phyloP scores from a whole-genome alignment of 1,284 basidiomycete genomes.

The Tremellales sp. region DNA sequence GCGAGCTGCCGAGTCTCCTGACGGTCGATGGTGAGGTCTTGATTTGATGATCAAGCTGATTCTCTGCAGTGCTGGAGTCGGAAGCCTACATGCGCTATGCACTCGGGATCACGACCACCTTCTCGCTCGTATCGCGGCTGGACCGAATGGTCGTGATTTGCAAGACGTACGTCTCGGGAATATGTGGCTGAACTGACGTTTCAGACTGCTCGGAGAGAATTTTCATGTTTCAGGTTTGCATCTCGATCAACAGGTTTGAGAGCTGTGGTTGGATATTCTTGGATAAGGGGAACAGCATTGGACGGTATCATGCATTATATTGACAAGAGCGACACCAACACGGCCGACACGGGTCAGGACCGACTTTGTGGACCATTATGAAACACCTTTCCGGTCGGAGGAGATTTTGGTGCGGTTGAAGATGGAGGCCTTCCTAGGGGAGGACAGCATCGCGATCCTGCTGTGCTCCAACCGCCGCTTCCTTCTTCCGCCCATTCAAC shows the following conservation, averaged over 20 bases:
- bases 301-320: too few species aligned
- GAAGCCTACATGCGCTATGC: slow-evolving; percentile 48
- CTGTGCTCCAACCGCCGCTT: too few species aligned
- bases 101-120: slow-evolving; percentile 42
- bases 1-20: slow-evolving; percentile 40
- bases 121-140: slow-evolving; percentile 41
- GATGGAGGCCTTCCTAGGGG: too few species aligned
- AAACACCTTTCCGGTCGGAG: too few species aligned
- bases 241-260: slow-evolving; percentile 12
- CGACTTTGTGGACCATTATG: too few species aligned
- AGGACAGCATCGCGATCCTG: too few species aligned
- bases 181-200: neutral
- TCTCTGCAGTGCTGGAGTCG: slow-evolving; percentile 31
- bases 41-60: neutral
- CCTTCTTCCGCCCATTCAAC: too few species aligned
- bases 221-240: slow-evolving; percentile 41
- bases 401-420: too few species aligned
- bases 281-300: too few species aligned
- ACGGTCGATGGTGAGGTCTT: slow-evolving; percentile 38
- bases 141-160: slow-evolving; percentile 43
- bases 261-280: too few species aligned
- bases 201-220: slow-evolving; percentile 42
- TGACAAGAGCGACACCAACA: too few species aligned
- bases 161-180: slow-evolving; percentile 37
- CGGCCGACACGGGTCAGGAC: too few species aligned